Evolutionary conservation across 306 rosid genomes (phyloP).

Genomic region (Quercus agrifolia): DNA sequence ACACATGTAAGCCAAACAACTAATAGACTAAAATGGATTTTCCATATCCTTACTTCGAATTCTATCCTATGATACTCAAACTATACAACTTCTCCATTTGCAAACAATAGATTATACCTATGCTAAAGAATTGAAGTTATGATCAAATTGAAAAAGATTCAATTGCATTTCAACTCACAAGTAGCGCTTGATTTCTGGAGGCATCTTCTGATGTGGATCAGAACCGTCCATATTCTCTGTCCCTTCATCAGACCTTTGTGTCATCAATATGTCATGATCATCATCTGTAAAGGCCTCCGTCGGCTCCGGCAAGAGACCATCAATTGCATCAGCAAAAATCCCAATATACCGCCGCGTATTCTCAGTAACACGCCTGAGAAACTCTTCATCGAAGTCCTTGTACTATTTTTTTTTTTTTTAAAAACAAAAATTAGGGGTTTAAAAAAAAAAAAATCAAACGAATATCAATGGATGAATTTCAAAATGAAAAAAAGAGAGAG

Average conservation of each 20-base stretch:
- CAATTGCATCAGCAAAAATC: slow-evolving; percentile 74
- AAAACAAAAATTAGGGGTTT: not conserved
- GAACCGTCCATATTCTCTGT: slow-evolving; percentile 62
- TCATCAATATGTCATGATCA: slow-evolving; percentile 95
- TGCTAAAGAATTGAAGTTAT: not conserved
- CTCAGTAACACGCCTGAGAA: slow-evolving; percentile 73
- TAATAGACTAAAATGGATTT: not conserved
- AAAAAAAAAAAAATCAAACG: not conserved
- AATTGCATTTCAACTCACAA: slow-evolving; percentile 45
- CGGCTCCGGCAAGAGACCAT: slow-evolving; percentile 80
- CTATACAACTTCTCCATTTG: not conserved
- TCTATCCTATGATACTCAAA: not conserved
- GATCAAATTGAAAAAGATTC: not conserved
- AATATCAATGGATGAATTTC: not conserved
- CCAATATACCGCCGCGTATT: slow-evolving; percentile 82
- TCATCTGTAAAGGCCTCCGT: slow-evolving; percentile 83
- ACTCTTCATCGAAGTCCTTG: slow-evolving; percentile 79
- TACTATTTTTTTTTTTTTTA: slow-evolving; percentile 28
- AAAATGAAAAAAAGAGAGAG: not conserved
- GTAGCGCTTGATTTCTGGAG: slow-evolving; percentile 88
- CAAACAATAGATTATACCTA: not conserved
- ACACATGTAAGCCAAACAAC: slow-evolving; percentile 1
- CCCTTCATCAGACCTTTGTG: slow-evolving; percentile 89
- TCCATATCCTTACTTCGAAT: not conserved
- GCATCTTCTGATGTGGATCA: slow-evolving; percentile 91